Base-by-base conservation (phyloP, 1,139 yeast species). In the Zygosaccharomyces pseudobailii region DNA sequence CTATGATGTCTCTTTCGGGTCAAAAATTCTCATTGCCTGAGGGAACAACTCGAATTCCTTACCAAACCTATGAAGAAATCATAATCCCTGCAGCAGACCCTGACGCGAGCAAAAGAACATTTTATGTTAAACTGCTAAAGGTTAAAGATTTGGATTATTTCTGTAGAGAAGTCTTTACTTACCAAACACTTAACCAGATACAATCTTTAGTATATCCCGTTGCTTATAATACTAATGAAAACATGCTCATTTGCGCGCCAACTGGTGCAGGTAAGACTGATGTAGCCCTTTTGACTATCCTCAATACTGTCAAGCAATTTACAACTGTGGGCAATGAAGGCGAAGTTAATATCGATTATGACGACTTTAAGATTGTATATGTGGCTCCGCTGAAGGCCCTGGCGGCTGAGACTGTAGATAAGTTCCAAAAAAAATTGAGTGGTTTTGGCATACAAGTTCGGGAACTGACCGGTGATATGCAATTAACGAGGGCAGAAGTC, bases 261-360 rank as follows among this genome's bases (percentile, higher is more conserved):
- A 92, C 99, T 0, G 98, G 99, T 74, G 97, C 98, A 6, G 99
- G 99, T 76, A 92, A 92, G 63, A 94, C 99, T 0, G 97, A 94
- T 66, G 96, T 94, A 35, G 99, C 99, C 0, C 71, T 94, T 59
- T 70, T 92, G 36, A 75, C 97, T 0, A 82, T 92, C 58, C 71
- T 94, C 46, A 87, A 85, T 57, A 79, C 94, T 0, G 84, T 92
- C n/a, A 78, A 82, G 37, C 92, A 87, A 61, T 63, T 66, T 57
- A 58, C 72, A 0, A 64, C 73, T 47, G 57, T 47, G 1, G 77
- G 75, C 19, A 79, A 74, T 27, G 80, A 79, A 2, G 70, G 76
- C 1, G 73, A 76, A 10, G 70, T 84, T 31, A 84, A 82, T 56
- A 80, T 88, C 33, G 85, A 82, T 54, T 84, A 82, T 53, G 87